These are phyloP conservation scores for Spencermartinsiella europaea DNA, from an alignment of 805 yeast species.

Conservation along the genomic window DNA sequence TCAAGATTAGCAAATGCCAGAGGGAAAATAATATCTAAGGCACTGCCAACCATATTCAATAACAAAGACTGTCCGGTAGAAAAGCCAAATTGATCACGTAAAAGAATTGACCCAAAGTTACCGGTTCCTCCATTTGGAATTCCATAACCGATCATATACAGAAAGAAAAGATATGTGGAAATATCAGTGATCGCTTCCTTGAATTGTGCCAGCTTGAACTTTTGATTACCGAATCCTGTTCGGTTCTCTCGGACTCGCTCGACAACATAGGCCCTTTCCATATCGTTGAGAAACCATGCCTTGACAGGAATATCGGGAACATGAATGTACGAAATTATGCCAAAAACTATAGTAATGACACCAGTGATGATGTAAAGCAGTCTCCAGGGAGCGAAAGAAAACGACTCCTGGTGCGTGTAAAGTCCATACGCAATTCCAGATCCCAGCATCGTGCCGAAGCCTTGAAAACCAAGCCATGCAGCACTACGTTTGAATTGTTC, in stretches of 20 bases:
- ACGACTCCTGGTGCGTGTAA: constrained; percentile 28
- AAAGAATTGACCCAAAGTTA: constrained; percentile 41
- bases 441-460: constrained; percentile 42
- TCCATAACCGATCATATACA: constrained; percentile 35
- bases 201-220: constrained; percentile 49
- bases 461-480: constrained; percentile 40
- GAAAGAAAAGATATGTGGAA: constrained; percentile 44
- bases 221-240: constrained; percentile 51
- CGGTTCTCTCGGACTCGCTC: constrained; percentile 48
- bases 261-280: constrained; percentile 42
- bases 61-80: constrained; percentile 32
- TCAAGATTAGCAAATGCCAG: constrained; percentile 7
- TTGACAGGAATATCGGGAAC: constrained; percentile 50
- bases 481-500: constrained; percentile 42
- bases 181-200: constrained; percentile 45
- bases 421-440: constrained; percentile 46
- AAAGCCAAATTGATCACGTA: constrained; percentile 30
- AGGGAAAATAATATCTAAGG: constrained; percentile 6
- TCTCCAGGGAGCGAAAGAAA: constrained; percentile 42
- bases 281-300: constrained; percentile 42
- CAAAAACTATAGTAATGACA: constrained; percentile 42
- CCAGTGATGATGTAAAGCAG: constrained; percentile 53
- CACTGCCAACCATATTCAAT: constrained; percentile 36
- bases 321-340: constrained; percentile 18
- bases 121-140: constrained; percentile 51